phyloP scores from a whole-genome alignment of 2,329 filamentous ascomycete species.

The Trichoderma breve region DNA sequence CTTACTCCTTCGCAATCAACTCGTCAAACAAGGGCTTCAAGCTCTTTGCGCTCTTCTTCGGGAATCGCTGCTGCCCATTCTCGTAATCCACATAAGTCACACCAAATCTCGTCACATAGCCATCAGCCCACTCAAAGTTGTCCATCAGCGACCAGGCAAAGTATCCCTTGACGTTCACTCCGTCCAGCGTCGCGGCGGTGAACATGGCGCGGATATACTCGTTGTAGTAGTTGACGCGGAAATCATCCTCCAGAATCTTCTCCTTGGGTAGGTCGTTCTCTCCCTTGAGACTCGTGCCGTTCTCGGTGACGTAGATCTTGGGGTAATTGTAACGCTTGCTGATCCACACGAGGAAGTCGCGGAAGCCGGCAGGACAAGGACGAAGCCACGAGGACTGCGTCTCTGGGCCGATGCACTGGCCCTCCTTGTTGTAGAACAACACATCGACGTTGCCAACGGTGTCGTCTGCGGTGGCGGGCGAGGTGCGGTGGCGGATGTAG shows the following conservation, averaged over 20 bases:
- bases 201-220: conserved; percentile 76
- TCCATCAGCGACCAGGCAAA: conserved; percentile 88
- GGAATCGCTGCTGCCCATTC: conserved; percentile 72
- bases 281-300: conserved; percentile 78
- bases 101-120: conserved; percentile 82
- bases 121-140: conserved; percentile 92
- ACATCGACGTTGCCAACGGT: conserved; percentile 73
- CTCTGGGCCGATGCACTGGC: conserved; percentile 73
- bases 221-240: conserved; percentile 75
- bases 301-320: conserved; percentile 85
- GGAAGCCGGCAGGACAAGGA: conserved; percentile 73
- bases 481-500: conserved; percentile 73
- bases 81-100: conserved; percentile 81
- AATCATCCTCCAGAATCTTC: conserved; percentile 75
- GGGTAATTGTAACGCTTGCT: conserved; percentile 73
- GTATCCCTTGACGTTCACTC: conserved; percentile 77
- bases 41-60: conserved; percentile 79
- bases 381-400: conserved; percentile 81
- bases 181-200: conserved; percentile 66
- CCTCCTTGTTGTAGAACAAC: conserved; percentile 67
- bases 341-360: conserved; percentile 73
- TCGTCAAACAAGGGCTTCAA: conserved; percentile 69
- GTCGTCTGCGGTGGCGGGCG: conserved; percentile 61
- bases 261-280: conserved; percentile 74
- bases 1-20: conserved; percentile 55